A percentile compares a stretch with the other conserved stretches of the same genome.
Evolutionary conservation across 805 yeast genomes (phyloP).

Genomic region (Starmerella powellii): DNA sequence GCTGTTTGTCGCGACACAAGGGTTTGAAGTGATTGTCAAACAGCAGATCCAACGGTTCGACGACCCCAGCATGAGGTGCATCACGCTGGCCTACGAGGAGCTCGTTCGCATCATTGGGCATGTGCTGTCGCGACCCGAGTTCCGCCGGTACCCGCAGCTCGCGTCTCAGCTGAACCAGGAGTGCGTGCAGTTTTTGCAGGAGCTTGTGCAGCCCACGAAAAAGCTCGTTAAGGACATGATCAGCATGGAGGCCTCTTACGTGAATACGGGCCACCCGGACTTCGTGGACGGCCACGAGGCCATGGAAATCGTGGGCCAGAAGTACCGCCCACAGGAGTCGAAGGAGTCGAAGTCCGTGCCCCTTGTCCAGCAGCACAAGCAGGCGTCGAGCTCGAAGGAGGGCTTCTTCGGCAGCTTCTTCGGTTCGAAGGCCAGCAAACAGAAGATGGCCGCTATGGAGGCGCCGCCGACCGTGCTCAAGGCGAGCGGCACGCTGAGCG

Average conservation of each 20-base stretch:
- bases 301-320: constrained; percentile 83
- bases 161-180: constrained; percentile 74
- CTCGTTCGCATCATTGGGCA: constrained; percentile 80
- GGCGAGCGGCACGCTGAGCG: constrained; percentile 86
- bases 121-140: constrained; percentile 68
- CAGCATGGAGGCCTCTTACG: constrained; percentile 78
- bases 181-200: constrained; percentile 69
- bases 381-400: constrained; percentile 20
- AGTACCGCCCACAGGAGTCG: constrained; percentile 49
- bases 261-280: constrained; percentile 96
- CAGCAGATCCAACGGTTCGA: constrained; percentile 89
- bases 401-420: constrained; percentile 96
- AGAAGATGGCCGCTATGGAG: constrained; percentile 88
- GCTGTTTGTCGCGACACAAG: constrained; percentile 91
- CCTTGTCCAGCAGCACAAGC: constrained; percentile 63
- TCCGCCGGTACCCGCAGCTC: constrained; percentile 78
- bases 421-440: constrained; percentile 70
- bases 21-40: constrained; percentile 88
- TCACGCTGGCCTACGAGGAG: constrained; percentile 84
- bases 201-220: constrained; percentile 72
- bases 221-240: constrained; percentile 75
- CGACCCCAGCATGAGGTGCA: constrained; percentile 83
- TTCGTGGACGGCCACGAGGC: constrained; percentile 90
- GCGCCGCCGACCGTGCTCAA: constrained; percentile 92
- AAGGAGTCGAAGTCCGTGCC: constrained; percentile 51